Percentiles rank a stretch among this genome's conserved stretches.
Conservation (phyloP, 257 asterid genomes). For the Solanum rostratum region DNA sequence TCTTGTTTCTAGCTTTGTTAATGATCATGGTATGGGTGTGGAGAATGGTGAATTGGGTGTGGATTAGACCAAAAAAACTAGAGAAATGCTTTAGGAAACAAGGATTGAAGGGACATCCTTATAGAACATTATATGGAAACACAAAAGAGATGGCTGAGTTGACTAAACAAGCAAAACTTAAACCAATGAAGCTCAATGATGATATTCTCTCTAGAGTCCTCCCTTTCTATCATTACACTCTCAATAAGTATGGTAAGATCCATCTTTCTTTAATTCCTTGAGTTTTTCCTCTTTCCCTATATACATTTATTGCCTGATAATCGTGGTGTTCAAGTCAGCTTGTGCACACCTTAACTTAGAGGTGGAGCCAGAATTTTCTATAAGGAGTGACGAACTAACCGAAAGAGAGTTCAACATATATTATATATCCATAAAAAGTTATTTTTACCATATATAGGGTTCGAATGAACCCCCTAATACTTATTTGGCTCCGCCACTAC, state of each 20-base stretch:
- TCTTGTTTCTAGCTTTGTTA: not conserved
- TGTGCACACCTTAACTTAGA: not conserved
- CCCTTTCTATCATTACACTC: constrained; percentile 27
- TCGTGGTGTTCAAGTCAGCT: not conserved
- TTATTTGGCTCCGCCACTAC: too few relatives aligned
- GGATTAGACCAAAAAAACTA: constrained; percentile 31
- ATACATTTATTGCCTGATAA: not conserved
- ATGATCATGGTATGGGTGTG: constrained; percentile 10
- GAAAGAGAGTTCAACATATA: too few relatives aligned
- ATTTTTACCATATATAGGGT: too few relatives aligned
- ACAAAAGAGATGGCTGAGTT: constrained; percentile 33
- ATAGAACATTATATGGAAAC: constrained; percentile 33
- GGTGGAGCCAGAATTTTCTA: too few relatives aligned
- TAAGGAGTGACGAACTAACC: too few relatives aligned
- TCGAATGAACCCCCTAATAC: too few relatives aligned
- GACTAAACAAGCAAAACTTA: constrained; percentile 26
- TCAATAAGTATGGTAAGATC: constrained; percentile 29
- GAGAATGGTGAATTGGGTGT: constrained; percentile 34
- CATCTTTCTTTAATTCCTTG: not conserved
- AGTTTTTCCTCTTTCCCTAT: not conserved
- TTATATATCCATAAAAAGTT: too few relatives aligned
- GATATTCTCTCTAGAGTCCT: constrained; percentile 28
- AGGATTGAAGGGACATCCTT: constrained; percentile 44
- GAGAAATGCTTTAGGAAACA: constrained; percentile 32
- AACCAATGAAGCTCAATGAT: constrained; percentile 26